Evolutionary conservation across 2,329 filamentous ascomycete species (phyloP).

Genomic region (Stemphylium lycopersici): DNA sequence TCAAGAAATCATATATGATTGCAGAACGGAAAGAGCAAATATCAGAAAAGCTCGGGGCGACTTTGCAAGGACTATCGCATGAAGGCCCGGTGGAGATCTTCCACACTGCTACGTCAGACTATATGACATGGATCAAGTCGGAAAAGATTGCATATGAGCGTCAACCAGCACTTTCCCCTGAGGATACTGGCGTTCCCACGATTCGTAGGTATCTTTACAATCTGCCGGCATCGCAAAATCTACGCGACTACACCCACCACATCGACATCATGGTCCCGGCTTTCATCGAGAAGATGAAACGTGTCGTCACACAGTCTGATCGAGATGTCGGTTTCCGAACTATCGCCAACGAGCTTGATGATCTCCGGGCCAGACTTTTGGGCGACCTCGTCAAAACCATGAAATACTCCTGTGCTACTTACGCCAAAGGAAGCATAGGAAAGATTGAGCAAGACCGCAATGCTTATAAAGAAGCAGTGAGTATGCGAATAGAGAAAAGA

Average conservation of each 20-base stretch:
- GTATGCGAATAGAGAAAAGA: background rate
- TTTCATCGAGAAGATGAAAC: slow-evolving; percentile 23
- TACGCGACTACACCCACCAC: slow-evolving; percentile 17
- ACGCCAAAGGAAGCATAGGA: background rate
- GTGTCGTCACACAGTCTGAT: slow-evolving; percentile 11
- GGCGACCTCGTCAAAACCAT: background rate
- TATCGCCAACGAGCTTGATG: slow-evolving; percentile 23
- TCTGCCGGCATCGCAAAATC: slow-evolving; percentile 22
- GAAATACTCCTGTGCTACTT: background rate
- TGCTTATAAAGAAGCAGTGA: slow-evolving; percentile 8
- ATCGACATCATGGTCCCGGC: slow-evolving; percentile 7
- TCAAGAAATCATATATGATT: slow-evolving; percentile 12
- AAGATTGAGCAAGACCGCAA: slow-evolving; percentile 3
- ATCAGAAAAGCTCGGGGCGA: slow-evolving; percentile 12
- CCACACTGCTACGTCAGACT: slow-evolving; percentile 24
- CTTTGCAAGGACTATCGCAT: slow-evolving; percentile 4
- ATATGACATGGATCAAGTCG: slow-evolving; percentile 26
- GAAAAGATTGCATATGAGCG: slow-evolving; percentile 16
- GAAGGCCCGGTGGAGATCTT: slow-evolving; percentile 8
- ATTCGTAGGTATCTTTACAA: slow-evolving; percentile 20
- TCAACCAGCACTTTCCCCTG: slow-evolving; percentile 17
- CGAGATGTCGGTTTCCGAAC: slow-evolving; percentile 20
- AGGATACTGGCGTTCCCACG: slow-evolving; percentile 22
- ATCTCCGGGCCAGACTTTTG: background rate
- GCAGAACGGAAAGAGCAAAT: slow-evolving; percentile 14